Evolutionary conservation across 2,329 filamentous ascomycete genomes (phyloP).

Genomic region (Colletotrichum sp.): DNA sequence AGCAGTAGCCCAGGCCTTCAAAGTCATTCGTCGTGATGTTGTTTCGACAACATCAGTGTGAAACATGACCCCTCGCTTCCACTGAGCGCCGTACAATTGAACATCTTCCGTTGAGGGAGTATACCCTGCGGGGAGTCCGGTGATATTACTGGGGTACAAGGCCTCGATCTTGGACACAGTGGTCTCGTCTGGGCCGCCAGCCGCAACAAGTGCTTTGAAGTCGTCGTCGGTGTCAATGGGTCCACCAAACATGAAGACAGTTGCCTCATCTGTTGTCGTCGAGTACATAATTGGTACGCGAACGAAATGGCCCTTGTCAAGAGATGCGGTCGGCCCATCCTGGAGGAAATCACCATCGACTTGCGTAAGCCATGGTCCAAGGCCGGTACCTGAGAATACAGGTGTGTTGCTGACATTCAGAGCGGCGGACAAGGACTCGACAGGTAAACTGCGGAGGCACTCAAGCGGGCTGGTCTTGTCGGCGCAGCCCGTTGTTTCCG

Average conservation of each 20-base stretch:
- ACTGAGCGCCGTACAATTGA: background rate
- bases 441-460: conserved; percentile 35
- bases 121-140: background rate
- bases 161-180: background rate
- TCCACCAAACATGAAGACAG: conserved; percentile 43
- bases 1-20: background rate
- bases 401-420: conserved; percentile 30
- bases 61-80: background rate
- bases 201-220: background rate
- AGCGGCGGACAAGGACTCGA: conserved; percentile 31
- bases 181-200: background rate
- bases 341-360: conserved; percentile 46
- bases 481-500: conserved; percentile 12
- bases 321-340: conserved; percentile 50
- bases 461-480: background rate
- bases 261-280: conserved; percentile 69
- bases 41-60: background rate
- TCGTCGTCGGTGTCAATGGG: background rate
- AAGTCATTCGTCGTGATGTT: background rate
- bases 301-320: conserved; percentile 64
- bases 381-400: conserved; percentile 14
- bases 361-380: background rate
- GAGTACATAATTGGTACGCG: conserved; percentile 68
- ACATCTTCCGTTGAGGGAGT: background rate
- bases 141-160: background rate